Evolutionary conservation across 176 grass and related monocot genomes (phyloP).

Genomic region (Hordeum marinum): DNA sequence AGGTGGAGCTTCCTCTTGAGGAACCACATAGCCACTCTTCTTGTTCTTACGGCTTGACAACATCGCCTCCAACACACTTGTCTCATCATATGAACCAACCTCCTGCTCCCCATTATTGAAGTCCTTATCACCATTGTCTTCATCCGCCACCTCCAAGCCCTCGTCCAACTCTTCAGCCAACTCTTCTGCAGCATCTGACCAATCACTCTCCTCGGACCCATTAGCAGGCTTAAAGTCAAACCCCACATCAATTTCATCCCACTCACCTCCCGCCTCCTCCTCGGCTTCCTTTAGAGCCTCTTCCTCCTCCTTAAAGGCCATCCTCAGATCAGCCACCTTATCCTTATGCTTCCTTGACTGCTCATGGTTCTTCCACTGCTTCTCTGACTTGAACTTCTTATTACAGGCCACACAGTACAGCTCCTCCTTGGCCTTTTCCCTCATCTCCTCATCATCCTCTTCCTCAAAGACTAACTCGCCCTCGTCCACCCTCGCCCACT

Average conservation of each 20-base stretch:
- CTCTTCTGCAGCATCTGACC: constrained; percentile 52
- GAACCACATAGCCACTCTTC: constrained; percentile 32
- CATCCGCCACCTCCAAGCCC: constrained; percentile 36
- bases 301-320: constrained; percentile 68
- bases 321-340: constrained; percentile 71
- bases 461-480: constrained; percentile 46
- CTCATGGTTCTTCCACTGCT: constrained; percentile 99
- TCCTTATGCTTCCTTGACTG: constrained; percentile 95
- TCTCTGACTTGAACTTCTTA: constrained; percentile 98
- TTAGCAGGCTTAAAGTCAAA: constrained; percentile 73
- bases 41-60: constrained; percentile 49
- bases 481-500: constrained; percentile 72
- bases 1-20: constrained; percentile 12
- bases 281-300: constrained; percentile 48
- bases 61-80: constrained; percentile 64
- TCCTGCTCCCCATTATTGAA: constrained; percentile 29
- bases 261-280: constrained; percentile 31
- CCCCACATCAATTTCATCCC: constrained; percentile 40
- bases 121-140: constrained; percentile 36
- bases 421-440: constrained; percentile 65
- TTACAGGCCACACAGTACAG: constrained; percentile 86
- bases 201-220: constrained; percentile 63
- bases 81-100: constrained; percentile 58
- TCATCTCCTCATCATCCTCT: constrained; percentile 50
- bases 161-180: constrained; percentile 53